Percentiles rank a stretch among this genome's conserved stretches.
Conservation (phyloP, 345 rosid genomes). For the Aquilaria malaccensis region DNA sequence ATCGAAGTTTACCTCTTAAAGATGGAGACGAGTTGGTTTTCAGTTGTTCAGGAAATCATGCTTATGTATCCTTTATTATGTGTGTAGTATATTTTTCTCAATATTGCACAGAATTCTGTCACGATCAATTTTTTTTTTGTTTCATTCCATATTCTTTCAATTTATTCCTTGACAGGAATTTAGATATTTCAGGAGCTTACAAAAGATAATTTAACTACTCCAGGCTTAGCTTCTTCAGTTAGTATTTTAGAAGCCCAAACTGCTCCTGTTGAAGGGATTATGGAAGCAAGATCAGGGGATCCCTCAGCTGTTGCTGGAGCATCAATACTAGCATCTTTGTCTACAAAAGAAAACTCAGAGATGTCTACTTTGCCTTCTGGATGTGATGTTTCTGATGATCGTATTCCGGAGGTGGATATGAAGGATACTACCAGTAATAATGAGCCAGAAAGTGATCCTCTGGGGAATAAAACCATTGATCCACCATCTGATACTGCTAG, state of each 20-base stretch:
- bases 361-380: constrained; percentile 42
- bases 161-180: constrained; percentile 36
- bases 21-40: constrained; percentile 97
- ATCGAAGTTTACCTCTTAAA: constrained; percentile 34
- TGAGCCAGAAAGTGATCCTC: constrained; percentile 39
- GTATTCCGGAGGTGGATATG: constrained; percentile 51
- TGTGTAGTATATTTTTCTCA: background rate
- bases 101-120: background rate
- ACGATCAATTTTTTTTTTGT: too few species aligned
- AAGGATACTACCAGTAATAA: constrained; percentile 45
- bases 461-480: constrained; percentile 39
- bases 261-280: constrained; percentile 56
- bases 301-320: constrained; percentile 87
- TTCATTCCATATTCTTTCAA: background rate
- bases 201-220: constrained; percentile 52
- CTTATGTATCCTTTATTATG: constrained; percentile 82
- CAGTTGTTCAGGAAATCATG: constrained; percentile 58
- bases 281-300: constrained; percentile 80
- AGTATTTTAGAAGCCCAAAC: constrained; percentile 71
- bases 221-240: constrained; percentile 53
- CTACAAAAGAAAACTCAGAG: constrained; percentile 50
- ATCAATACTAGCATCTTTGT: constrained; percentile 77
- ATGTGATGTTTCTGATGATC: constrained; percentile 31
- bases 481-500: constrained; percentile 40
- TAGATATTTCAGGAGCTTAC: constrained; percentile 87